Conservation (phyloP, 2,329 filamentous ascomycete genomes). For the Trichophyton simii region DNA sequence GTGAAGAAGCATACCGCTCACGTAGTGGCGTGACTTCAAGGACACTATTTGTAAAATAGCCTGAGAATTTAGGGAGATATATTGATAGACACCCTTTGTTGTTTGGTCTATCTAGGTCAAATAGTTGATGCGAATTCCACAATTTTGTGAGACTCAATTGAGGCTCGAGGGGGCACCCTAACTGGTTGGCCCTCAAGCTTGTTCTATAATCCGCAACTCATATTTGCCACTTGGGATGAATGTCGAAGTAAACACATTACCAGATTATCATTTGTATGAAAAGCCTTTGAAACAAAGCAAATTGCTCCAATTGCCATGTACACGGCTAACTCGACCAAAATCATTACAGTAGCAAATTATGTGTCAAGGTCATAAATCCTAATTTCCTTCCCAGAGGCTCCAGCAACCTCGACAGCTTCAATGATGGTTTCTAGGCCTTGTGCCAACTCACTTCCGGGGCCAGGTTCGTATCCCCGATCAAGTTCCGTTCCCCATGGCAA, state of each 20-base stretch:
- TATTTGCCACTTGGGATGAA: too few species aligned
- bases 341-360: not conserved
- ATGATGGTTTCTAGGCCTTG: constrained; percentile 73
- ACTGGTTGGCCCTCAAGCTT: too few species aligned
- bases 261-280: too few species aligned
- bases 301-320: too few species aligned
- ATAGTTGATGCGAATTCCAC: too few species aligned
- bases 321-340: too few species aligned
- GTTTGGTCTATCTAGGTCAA: not conserved
- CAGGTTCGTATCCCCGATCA: constrained; percentile 46
- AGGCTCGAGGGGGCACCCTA: too few species aligned
- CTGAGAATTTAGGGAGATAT: not conserved
- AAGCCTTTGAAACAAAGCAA: too few species aligned
- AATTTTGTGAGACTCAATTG: too few species aligned
- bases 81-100: not conserved
- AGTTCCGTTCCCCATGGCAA: constrained; percentile 77
- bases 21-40: not conserved
- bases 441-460: constrained; percentile 36
- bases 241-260: too few species aligned
- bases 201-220: too few species aligned
- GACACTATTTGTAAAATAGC: not conserved
- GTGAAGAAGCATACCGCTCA: not conserved
- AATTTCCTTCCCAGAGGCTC: constrained; percentile 19
- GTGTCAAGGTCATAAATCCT: constrained; percentile 15
- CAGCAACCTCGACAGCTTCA: constrained; percentile 52